Evolutionary conservation across 805 yeast genomes (phyloP).

Genomic region (Candida suzukii): DNA sequence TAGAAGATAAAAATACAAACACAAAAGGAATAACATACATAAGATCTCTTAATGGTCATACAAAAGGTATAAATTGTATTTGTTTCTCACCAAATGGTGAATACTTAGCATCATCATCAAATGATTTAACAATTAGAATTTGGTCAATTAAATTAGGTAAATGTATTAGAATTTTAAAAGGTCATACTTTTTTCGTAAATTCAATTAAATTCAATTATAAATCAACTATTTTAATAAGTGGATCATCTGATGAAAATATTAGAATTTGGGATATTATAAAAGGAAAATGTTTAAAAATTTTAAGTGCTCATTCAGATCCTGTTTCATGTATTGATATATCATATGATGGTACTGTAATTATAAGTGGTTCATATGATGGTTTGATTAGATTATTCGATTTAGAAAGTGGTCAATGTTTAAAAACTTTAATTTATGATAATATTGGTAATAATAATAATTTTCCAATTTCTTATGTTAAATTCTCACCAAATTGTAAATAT

Average conservation of each 20-base stretch:
- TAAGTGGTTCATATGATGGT: constrained; percentile 88
- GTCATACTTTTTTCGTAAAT: constrained; percentile 83
- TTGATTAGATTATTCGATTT: constrained; percentile 82
- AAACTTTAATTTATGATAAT: constrained; percentile 78
- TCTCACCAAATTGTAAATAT: constrained; percentile 77
- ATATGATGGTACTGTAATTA: constrained; percentile 74
- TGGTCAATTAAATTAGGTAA: constrained; percentile 55
- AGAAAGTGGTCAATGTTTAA: constrained; percentile 83
- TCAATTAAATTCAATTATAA: constrained; percentile 61
- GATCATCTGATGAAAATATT: constrained; percentile 86
- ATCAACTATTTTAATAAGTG: constrained; percentile 75
- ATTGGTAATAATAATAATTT: constrained; percentile 56
- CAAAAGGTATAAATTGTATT: constrained; percentile 65
- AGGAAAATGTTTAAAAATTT: constrained; percentile 65
- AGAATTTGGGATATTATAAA: constrained; percentile 79
- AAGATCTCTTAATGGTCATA: constrained; percentile 47
- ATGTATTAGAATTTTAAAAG: constrained; percentile 45
- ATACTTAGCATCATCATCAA: constrained; percentile 77
- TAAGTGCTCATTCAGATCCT: constrained; percentile 92
- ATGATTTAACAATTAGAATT: constrained; percentile 72
- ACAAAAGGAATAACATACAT: constrained; percentile 21
- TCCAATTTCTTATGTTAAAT: constrained; percentile 68
- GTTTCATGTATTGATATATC: constrained; percentile 69
- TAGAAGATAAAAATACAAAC: constrained; percentile 2
- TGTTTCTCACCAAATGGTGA: constrained; percentile 71